Evolutionary conservation across 371 early-diverging fungal genomes (phyloP), one percentile per base, ranked within the genome.

Genomic region (Neoconidiobolus thromboides): DNA sequence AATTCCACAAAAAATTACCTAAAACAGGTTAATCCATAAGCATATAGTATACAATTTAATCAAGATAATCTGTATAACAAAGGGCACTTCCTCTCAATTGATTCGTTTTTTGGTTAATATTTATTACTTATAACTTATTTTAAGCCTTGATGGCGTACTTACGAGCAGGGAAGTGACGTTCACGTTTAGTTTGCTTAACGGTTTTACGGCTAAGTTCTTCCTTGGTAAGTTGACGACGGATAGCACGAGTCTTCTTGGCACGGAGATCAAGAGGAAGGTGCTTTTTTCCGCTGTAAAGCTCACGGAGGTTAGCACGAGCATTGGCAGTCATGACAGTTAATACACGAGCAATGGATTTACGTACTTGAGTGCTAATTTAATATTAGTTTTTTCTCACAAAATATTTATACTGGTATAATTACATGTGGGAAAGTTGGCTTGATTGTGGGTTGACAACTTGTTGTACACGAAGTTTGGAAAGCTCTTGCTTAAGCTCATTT

Each of bases 181-280:
- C 78, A 80, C 82, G 82, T 87, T 92, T 91, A 63, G 73, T 60
- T 60, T 50, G 69, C 12, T 38, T 58, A 44, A 56, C 36, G 50
- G 74, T 73, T 71, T 77, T 73, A 60, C 62, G 65, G 47, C 68
- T 61, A 50, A 62, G 60, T 73, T 85, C 81, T 48, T 51, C 52
- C 68, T 74, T 70, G 75, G 91, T 89, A 75, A 95, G 76, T 61
- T 83, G 84, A 66, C 94, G 88, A 62, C 95, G 92, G 75, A 93
- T 85, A 65, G 95, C 95, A 67, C 95, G 87, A 66, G 94, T 95
- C 86, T 88, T 87, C 87, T 95, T 95, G 74, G 73, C 75, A 67
- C 93, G 88, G 74, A 95, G 82, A 71, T 93, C 93, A 64, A 88
- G 74, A 64, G 94, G 95, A 47, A 79, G 64, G 81, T 84, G 84